Percentiles rank a stretch among this genome's conserved stretches.
These are phyloP conservation scores for Aspergillus olivimuriae DNA, from an alignment of 495 filamentous ascomycete species.

Conservation along the genomic window DNA sequence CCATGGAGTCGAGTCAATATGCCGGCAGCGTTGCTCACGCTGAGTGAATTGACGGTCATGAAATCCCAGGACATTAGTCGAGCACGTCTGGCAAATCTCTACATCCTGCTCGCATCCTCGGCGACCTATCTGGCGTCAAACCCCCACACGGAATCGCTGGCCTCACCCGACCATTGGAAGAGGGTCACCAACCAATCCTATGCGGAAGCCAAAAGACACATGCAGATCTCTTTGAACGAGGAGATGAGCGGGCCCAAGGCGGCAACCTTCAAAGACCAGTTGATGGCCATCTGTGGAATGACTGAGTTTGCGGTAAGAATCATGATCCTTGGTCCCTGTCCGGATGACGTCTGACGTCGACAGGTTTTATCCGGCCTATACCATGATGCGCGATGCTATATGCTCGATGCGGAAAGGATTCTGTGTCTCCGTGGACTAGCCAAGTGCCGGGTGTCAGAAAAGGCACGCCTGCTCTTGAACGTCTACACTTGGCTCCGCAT, in stretches of 20 bases:
- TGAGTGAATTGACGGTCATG: constrained; percentile 27
- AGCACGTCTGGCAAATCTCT: constrained; percentile 27
- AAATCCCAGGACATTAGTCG: constrained; percentile 23
- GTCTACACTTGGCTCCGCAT: constrained; percentile 33
- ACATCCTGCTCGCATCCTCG: constrained; percentile 23
- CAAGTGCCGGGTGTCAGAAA: constrained; percentile 26
- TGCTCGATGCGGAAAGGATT: constrained; percentile 29
- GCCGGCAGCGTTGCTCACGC: constrained; percentile 24
- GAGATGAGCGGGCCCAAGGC: constrained; percentile 24
- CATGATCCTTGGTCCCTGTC: not conserved
- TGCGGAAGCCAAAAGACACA: constrained; percentile 24
- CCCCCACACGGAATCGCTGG: constrained; percentile 3
- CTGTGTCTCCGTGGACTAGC: constrained; percentile 23
- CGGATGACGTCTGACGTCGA: not conserved
- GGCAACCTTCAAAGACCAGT: constrained; percentile 33
- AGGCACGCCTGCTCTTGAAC: constrained; percentile 28
- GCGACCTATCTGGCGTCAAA: constrained; percentile 21
- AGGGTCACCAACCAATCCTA: constrained; percentile 20
- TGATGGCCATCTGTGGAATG: constrained; percentile 30
- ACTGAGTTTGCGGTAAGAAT: constrained; percentile 26
- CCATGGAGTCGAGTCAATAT: constrained; percentile 29
- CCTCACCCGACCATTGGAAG: constrained; percentile 21
- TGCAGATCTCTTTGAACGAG: constrained; percentile 24
- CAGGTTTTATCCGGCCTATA: constrained; percentile 30
- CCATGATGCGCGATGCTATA: constrained; percentile 26